A percentile compares a stretch with the other conserved stretches of the same genome.
Evolutionary conservation across 2,329 filamentous ascomycete species (phyloP).

Genomic region (Fusarium graminum): DNA sequence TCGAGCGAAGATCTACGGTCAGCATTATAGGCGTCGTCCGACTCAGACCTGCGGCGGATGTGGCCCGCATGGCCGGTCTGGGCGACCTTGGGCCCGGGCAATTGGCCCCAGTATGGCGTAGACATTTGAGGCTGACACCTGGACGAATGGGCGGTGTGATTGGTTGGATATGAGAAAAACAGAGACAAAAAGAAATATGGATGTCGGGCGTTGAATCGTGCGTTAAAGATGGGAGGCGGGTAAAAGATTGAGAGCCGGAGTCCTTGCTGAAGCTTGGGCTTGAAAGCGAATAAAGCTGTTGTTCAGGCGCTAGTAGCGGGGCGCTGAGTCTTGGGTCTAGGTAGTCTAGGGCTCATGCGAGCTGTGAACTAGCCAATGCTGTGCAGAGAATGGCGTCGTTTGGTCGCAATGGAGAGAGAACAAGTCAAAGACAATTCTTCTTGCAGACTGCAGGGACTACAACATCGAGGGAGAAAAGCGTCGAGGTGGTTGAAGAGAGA

Average conservation of each 20-base stretch:
- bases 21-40: slow-evolving; percentile 51
- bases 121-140: slow-evolving; percentile 57
- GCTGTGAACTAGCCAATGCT: slow-evolving; percentile 58
- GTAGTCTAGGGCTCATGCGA: slow-evolving; percentile 45
- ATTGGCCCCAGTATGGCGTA: slow-evolving; percentile 70
- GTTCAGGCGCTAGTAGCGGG: slow-evolving; percentile 45
- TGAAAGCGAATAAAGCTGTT: slow-evolving; percentile 35
- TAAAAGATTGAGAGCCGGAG: slow-evolving; percentile 29
- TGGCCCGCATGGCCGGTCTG: slow-evolving; percentile 46
- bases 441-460: slow-evolving; percentile 28
- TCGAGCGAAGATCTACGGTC: slow-evolving; percentile 53
- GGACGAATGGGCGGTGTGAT: slow-evolving; percentile 45
- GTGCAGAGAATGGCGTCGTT: slow-evolving; percentile 49
- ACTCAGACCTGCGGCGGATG: slow-evolving; percentile 55
- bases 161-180: slow-evolving; percentile 38
- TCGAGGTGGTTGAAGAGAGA: slow-evolving; percentile 29
- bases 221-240: slow-evolving; percentile 41
- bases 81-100: slow-evolving; percentile 63
- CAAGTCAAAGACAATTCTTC: slow-evolving; percentile 22
- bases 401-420: slow-evolving; percentile 16
- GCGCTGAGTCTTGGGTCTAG: slow-evolving; percentile 22
- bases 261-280: slow-evolving; percentile 5
- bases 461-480: slow-evolving; percentile 2
- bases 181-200: slow-evolving; percentile 19
- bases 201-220: slow-evolving; percentile 34